Evolutionary conservation across 2,329 filamentous ascomycete species (phyloP).

Genomic region (Aspergillus sp.): DNA sequence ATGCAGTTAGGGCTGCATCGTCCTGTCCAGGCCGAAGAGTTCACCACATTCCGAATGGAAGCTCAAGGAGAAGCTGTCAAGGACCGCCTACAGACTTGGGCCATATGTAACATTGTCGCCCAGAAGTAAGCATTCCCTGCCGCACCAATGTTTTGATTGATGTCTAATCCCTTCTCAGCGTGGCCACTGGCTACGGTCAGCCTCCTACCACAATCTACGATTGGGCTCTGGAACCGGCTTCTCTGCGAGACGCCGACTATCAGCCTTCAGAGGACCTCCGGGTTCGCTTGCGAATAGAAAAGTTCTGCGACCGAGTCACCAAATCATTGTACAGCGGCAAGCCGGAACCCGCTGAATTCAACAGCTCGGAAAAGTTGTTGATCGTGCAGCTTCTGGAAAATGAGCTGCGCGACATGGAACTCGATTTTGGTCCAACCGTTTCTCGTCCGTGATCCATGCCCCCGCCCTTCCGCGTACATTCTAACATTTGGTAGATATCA

Average conservation of each 20-base stretch:
- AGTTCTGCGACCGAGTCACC: constrained; percentile 58
- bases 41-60: constrained; percentile 48
- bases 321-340: constrained; percentile 55
- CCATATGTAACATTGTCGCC: constrained; percentile 65
- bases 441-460: constrained; percentile 23
- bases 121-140: constrained; percentile 50
- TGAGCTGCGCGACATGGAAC: constrained; percentile 50
- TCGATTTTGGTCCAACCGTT: constrained; percentile 45
- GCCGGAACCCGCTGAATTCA: constrained; percentile 51
- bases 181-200: constrained; percentile 63
- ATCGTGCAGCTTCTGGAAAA: constrained; percentile 44
- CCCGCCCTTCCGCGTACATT: background rate
- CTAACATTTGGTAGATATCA: constrained; percentile 34
- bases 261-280: constrained; percentile 49
- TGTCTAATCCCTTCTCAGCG: constrained; percentile 34
- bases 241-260: constrained; percentile 44
- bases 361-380: constrained; percentile 41
- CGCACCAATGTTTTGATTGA: background rate
- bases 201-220: constrained; percentile 61
- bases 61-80: constrained; percentile 59
- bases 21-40: constrained; percentile 59
- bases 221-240: constrained; percentile 51
- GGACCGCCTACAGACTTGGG: constrained; percentile 64
- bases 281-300: constrained; percentile 54
- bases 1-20: constrained; percentile 63